A percentile compares a stretch with the other conserved stretches of the same genome.
phyloP scores from a whole-genome alignment of 495 filamentous ascomycete species.

The Glutinoglossum americanum region DNA sequence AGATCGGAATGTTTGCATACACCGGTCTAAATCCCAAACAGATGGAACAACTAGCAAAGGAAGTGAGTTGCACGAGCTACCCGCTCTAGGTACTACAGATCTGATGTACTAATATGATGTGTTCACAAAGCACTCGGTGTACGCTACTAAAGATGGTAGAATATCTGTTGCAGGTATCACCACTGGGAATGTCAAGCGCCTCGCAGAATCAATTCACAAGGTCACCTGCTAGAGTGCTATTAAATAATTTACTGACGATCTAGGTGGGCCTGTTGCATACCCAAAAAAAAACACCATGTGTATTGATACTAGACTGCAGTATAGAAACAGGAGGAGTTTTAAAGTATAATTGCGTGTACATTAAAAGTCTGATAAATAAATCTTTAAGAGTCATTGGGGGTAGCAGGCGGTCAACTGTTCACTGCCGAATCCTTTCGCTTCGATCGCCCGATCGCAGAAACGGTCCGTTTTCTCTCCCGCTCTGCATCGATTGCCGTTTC shows the following conservation, averaged over 20 bases:
- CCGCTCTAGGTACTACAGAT: background rate
- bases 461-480: too few relatives aligned
- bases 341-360: background rate
- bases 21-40: slow-evolving; percentile 82
- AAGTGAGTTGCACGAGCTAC: slow-evolving; percentile 29
- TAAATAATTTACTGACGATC: background rate
- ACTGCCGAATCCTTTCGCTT: too few relatives aligned
- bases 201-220: slow-evolving; percentile 90
- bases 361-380: background rate
- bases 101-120: slow-evolving; percentile 6
- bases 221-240: slow-evolving; percentile 34
- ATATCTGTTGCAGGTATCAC: slow-evolving; percentile 98
- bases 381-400: background rate
- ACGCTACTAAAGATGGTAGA: slow-evolving; percentile 89
- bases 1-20: slow-evolving; percentile 99
- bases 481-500: too few relatives aligned
- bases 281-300: background rate
- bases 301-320: too few relatives aligned
- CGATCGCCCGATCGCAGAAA: too few relatives aligned
- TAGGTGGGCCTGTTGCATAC: background rate
- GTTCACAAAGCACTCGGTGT: slow-evolving; percentile 60
- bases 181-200: slow-evolving; percentile 70
- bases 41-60: slow-evolving; percentile 81
- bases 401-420: too few relatives aligned
- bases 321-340: background rate